Evolutionary conservation across 1,284 basidiomycete species (phyloP).

Genomic region (Golubevia sp.): DNA sequence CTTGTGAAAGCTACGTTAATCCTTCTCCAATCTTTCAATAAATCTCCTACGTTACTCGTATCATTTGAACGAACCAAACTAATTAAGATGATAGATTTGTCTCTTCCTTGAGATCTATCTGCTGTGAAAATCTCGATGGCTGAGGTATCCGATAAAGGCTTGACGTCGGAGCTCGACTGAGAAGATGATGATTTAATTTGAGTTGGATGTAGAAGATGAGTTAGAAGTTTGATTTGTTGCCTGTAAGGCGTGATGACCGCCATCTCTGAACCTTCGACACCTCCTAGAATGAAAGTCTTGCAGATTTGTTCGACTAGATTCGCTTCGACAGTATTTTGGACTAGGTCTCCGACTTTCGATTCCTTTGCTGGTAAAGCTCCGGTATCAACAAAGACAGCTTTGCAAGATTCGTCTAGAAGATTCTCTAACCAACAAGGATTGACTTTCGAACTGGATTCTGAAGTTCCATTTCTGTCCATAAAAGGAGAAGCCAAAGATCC

Average conservation of each 20-base stretch:
- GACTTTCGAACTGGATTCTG: neutral
- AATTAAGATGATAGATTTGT: constrained; percentile 93
- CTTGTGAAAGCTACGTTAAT: constrained; percentile 78
- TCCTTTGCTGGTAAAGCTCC: constrained; percentile 77
- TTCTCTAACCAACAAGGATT: no score
- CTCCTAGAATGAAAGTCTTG: constrained; percentile 71
- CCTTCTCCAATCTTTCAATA: constrained; percentile 90
- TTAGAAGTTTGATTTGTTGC: constrained; percentile 88
- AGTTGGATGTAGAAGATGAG: constrained; percentile 66
- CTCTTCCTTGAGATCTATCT: constrained; percentile 91
- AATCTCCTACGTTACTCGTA: constrained; percentile 66
- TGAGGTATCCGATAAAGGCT: constrained; percentile 41
- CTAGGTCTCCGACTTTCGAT: constrained; percentile 79
- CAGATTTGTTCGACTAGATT: constrained; percentile 68
- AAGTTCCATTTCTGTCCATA: no score
- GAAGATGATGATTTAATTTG: constrained; percentile 44
- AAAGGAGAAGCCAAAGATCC: no score
- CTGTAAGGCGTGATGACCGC: constrained; percentile 90
- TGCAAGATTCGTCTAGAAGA: constrained; percentile 64
- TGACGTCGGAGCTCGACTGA: constrained; percentile 37
- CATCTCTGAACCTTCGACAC: constrained; percentile 74
- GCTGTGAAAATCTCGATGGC: constrained; percentile 87
- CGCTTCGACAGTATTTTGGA: constrained; percentile 85
- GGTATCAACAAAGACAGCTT: constrained; percentile 91
- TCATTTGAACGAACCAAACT: constrained; percentile 89